phyloP scores from a whole-genome alignment of 257 asterid species.

The Cinchona pubescens region DNA sequence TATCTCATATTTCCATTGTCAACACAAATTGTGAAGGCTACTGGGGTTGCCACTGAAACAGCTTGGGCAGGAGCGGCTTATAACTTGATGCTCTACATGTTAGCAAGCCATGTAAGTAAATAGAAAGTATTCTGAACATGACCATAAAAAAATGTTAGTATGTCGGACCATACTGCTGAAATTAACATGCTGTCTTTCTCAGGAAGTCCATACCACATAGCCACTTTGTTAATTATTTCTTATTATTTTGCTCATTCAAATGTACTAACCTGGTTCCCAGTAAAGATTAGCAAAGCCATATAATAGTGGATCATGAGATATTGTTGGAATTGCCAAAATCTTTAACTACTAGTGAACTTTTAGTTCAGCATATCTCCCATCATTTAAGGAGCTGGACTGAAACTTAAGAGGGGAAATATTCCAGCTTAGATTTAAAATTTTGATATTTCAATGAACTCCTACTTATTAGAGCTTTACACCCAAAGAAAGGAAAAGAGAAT shows the following conservation, averaged over 20 bases:
- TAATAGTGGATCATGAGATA: not conserved
- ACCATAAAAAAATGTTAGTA: not conserved
- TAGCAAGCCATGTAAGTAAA: conserved; percentile 93
- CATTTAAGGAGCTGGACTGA: not conserved
- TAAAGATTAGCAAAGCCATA: not conserved
- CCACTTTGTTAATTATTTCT: not conserved
- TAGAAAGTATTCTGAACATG: not conserved
- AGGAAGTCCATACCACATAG: not conserved
- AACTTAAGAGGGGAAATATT: not conserved
- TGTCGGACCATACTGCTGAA: not conserved
- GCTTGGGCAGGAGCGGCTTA: conserved; percentile 99
- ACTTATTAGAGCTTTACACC: not conserved
- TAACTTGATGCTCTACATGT: conserved; percentile 89
- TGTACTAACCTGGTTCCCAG: not conserved
- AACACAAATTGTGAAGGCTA: conserved; percentile 80
- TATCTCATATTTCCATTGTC: conserved; percentile 80
- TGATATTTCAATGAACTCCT: not conserved
- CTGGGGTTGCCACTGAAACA: conserved; percentile 93
- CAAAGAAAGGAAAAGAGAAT: not conserved
- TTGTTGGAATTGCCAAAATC: not conserved
- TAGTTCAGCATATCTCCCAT: not conserved
- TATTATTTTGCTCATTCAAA: not conserved
- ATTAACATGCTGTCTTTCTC: not conserved
- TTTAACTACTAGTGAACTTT: not conserved
- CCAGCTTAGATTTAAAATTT: not conserved